These are phyloP conservation scores for Fusarium nisikadoi DNA, from an alignment of 2,329 filamentous ascomycete genomes.

Conservation along the genomic window DNA sequence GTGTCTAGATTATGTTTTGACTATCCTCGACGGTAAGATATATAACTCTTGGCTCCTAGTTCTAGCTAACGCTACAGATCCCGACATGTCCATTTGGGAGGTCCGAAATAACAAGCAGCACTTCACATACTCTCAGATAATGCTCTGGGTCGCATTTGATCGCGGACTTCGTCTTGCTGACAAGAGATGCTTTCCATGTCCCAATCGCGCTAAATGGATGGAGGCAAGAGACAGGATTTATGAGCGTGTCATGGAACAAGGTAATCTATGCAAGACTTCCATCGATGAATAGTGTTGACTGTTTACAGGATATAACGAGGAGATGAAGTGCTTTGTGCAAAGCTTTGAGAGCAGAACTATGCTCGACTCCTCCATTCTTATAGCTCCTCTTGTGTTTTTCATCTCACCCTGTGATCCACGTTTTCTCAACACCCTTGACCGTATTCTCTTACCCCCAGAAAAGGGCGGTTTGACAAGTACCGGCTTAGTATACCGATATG, in stretches of 20 bases:
- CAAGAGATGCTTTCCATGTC: slow-evolving; percentile 80
- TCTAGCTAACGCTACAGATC: slow-evolving; percentile 53
- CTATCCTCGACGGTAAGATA: slow-evolving; percentile 66
- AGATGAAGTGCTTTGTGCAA: slow-evolving; percentile 77
- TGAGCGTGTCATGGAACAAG: slow-evolving; percentile 81
- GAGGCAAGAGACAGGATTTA: slow-evolving; percentile 74
- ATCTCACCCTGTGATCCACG: slow-evolving; percentile 80
- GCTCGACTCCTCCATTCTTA: slow-evolving; percentile 79
- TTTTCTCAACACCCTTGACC: slow-evolving; percentile 77
- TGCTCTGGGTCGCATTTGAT: slow-evolving; percentile 86
- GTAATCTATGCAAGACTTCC: slow-evolving; percentile 41
- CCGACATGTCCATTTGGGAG: slow-evolving; percentile 88
- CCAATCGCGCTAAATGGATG: slow-evolving; percentile 74
- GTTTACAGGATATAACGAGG: slow-evolving; percentile 70
- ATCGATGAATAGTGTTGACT: slow-evolving; percentile 1
- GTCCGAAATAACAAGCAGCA: slow-evolving; percentile 80
- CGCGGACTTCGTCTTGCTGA: slow-evolving; percentile 78
- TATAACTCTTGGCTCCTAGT: accelerated
- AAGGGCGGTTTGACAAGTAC: slow-evolving; percentile 80
- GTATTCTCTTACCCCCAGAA: slow-evolving; percentile 76
- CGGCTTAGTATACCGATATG: slow-evolving; percentile 79
- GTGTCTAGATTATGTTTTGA: slow-evolving; percentile 71
- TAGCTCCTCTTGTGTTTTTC: slow-evolving; percentile 83
- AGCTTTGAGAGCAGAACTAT: slow-evolving; percentile 78
- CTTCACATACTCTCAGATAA: slow-evolving; percentile 84